Evolutionary conservation across 2,329 filamentous ascomycete genomes (phyloP).

Genomic region (Botrytis pseudocinerea): DNA sequence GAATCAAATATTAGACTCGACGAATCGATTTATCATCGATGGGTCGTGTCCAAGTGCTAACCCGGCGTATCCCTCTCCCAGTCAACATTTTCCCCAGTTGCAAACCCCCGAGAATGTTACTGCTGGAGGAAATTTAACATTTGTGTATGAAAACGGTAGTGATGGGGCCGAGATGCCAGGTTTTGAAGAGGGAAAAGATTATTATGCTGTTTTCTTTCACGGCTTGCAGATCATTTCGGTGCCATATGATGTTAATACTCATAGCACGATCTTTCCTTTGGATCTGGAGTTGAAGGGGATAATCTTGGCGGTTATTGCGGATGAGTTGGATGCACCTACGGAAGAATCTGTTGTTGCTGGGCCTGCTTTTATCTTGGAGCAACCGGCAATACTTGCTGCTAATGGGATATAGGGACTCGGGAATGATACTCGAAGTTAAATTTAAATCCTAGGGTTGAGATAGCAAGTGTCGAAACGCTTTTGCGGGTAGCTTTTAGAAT

Average conservation of each 20-base stretch:
- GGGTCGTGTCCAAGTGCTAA: slow-evolving; percentile 43
- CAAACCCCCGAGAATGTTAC: slow-evolving; percentile 35
- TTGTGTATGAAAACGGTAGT: slow-evolving; percentile 36
- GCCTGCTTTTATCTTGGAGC: slow-evolving; percentile 44
- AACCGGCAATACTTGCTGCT: slow-evolving; percentile 34
- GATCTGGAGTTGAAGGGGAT: slow-evolving; percentile 44
- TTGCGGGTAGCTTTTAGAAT: background rate
- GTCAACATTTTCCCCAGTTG: slow-evolving; percentile 42
- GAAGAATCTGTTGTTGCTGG: slow-evolving; percentile 45
- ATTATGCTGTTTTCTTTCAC: slow-evolving; percentile 48
- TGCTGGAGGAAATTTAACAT: slow-evolving; percentile 40
- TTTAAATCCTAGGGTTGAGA: background rate
- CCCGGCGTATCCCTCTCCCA: slow-evolving; percentile 44
- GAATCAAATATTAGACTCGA: slow-evolving; percentile 46
- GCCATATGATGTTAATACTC: slow-evolving; percentile 42
- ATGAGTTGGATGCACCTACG: slow-evolving; percentile 43
- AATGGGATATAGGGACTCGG: background rate
- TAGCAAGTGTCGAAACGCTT: background rate
- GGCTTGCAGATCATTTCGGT: slow-evolving; percentile 42
- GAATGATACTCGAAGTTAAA: background rate
- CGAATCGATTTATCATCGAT: slow-evolving; percentile 40
- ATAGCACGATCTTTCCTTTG: slow-evolving; percentile 42
- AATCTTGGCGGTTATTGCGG: slow-evolving; percentile 43
- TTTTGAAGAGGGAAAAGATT: slow-evolving; percentile 36
- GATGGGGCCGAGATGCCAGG: slow-evolving; percentile 35